These are phyloP conservation scores for Agaricus subrufescens DNA, from an alignment of 768 basidiomycete genomes.

Conservation along the genomic window DNA sequence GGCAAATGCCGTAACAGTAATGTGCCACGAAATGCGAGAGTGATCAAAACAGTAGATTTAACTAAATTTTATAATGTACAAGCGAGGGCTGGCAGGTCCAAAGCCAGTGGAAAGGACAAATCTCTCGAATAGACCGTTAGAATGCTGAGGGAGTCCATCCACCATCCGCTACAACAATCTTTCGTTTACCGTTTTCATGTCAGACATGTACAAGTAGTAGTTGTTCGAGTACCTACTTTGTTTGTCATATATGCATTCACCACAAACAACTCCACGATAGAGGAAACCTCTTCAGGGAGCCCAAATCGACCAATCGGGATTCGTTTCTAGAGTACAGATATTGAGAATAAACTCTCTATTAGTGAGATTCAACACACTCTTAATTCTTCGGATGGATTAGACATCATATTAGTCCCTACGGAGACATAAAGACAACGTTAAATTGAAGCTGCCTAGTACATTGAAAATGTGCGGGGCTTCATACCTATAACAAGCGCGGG, in stretches of 20 bases:
- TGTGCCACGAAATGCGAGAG: too few species aligned
- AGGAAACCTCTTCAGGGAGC: conserved; percentile 44
- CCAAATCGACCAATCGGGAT: conserved; percentile 51
- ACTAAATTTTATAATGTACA: too few species aligned
- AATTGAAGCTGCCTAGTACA: too few species aligned
- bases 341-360: not conserved
- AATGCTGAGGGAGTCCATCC: conserved; percentile 39
- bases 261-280: conserved; percentile 44
- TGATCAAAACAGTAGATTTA: too few species aligned
- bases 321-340: conserved; percentile 24
- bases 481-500: conserved; percentile 45
- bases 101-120: too few species aligned
- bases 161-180: conserved; percentile 46
- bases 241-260: conserved; percentile 54
- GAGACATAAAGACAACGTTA: too few species aligned
- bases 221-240: conserved; percentile 31
- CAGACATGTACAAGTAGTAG: not conserved
- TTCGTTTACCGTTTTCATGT: not conserved
- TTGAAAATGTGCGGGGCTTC: not conserved
- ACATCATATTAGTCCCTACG: conserved; percentile 45
- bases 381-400: conserved; percentile 25
- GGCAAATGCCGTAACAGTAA: conserved; percentile 21
- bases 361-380: conserved; percentile 5
- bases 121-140: conserved; percentile 11
- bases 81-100: too few species aligned